These are phyloP conservation scores for Penicillium simplicissimum DNA, from an alignment of 495 filamentous ascomycete species.

Conservation along the genomic window DNA sequence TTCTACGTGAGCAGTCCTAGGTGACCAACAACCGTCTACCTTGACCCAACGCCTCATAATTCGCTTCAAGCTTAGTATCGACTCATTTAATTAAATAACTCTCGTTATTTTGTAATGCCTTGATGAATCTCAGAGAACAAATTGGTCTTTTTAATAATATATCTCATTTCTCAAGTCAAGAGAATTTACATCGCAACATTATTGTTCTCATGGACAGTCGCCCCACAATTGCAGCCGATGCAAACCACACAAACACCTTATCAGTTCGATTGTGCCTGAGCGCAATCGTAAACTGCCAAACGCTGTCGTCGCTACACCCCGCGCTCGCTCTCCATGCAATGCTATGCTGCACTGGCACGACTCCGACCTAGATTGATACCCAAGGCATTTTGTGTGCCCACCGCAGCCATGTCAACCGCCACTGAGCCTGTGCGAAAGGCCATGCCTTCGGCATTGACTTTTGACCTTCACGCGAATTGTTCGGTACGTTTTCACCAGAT, in stretches of 20 bases:
- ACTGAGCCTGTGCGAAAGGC: constrained; percentile 31
- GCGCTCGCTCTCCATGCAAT: constrained; percentile 24
- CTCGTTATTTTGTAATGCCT: too few species aligned
- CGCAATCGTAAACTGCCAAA: constrained; percentile 15
- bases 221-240: constrained; percentile 8
- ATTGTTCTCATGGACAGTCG: background rate
- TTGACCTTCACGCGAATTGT: constrained; percentile 79
- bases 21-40: too few species aligned
- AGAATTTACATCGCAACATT: background rate
- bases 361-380: constrained; percentile 3
- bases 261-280: constrained; percentile 22
- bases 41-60: too few species aligned
- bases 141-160: too few species aligned
- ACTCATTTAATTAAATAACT: too few species aligned
- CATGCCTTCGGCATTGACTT: constrained; percentile 77
- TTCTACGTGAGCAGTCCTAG: too few species aligned
- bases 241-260: constrained; percentile 34
- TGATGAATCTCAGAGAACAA: too few species aligned
- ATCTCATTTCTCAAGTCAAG: background rate
- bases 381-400: background rate
- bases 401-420: constrained; percentile 42
- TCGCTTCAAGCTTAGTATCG: too few species aligned
- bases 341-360: constrained; percentile 16
- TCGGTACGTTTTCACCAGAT: constrained; percentile 56
- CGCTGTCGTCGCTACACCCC: constrained; percentile 7